Evolutionary conservation across 352 stramenopile species (phyloP), one percentile per base, ranked within the genome.

Genomic region (Blastocystis sp.): DNA sequence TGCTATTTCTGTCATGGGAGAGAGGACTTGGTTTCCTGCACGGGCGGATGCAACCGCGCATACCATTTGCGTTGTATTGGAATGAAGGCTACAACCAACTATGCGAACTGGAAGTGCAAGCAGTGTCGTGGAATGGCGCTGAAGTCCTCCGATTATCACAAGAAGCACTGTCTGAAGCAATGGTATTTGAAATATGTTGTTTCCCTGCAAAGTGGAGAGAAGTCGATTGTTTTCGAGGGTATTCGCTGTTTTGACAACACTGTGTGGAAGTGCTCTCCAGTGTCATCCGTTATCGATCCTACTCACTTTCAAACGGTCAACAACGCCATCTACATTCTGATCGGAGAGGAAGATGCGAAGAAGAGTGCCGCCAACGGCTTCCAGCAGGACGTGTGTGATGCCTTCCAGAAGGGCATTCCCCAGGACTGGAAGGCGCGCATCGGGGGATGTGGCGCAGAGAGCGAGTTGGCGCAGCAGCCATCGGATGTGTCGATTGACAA

Each of bases 1-100:
- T 77, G 66, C 28, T 77, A 77, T 42, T 77, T 77, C 60, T 77
- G 66, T 61, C 66, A 77, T 61, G 66, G 66, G 4, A 77, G 10
- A 34, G 45, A 60, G 21, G 38, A 77, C 61, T 2, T 77, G 42
- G 28, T 77, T n/a, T 34, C 17, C 11, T 77, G 66, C 43, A 77
- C 38, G 24, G 66, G 66, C 9, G 45, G 42, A 14, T 77, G 66
- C 43, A 43, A 43, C 28, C 66, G 66, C 28, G 45, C 40, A 9
- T 77, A 61, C 54, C 66, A 77, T 38, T 48, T 60, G 2, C 66
- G 66, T 17, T 77, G 66, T 34, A 77, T 77, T 38, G 66, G 42
- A 14, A 77, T 61, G 66, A 60, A 60, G 14, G 48, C 48, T 17
- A 62, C 28, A 2, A 48, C 38, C 21, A 59, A 77, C 3, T 34